Base-by-base conservation (phyloP, 208 protist genomes). In the Paratrypanosoma confusum region DNA sequence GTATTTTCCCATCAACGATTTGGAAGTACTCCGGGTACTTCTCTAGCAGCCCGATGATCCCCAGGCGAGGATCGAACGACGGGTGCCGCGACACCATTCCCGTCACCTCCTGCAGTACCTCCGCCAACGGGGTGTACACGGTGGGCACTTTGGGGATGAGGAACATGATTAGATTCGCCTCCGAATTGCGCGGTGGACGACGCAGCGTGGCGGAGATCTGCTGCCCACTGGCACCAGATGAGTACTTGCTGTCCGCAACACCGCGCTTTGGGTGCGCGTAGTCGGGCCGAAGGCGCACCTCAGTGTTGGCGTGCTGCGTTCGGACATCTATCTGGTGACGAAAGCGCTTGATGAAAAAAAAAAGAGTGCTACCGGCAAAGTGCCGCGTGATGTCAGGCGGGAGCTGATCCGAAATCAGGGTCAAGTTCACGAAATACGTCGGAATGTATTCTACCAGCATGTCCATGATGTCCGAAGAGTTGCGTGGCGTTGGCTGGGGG, bases 1-100 rank as follows among this genome's bases (percentile, higher is more conserved):
- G 83, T 24, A 88, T 42, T 46, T 65, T 67, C 2, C 71, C 65
- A 24, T 83, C 67, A 7, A 65, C 57, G 23, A 89, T 41, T 40
- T 93, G 83, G 47, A 93, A 86, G 50, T 93, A 93, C 44, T 89
- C 74, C 1, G 75, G 75, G 49, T 93, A 87, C 59, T 87, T 87
- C 26, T 80, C 77, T 26, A 93, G 67, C 20, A 89, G 47, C 14
- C 79, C 83, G 4, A 61, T 78, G 23, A 87, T 73, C 11, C 83
- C 83, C 3, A 89, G 66, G 0, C 77, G 72, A 6, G 79, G 23
- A 47, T 89, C 71, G 53, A 89, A 89, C 1, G 73, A 70, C 1
- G 78, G 72, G 59, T 93, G 79, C 3, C 66, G 69, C 11, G 79
- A 74, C 8, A 93, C 58, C 16, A 89, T 71, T 31, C 79, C 68